Evolutionary conservation across 2,329 filamentous ascomycete genomes (phyloP).

Genomic region (Aphanocladium album): DNA sequence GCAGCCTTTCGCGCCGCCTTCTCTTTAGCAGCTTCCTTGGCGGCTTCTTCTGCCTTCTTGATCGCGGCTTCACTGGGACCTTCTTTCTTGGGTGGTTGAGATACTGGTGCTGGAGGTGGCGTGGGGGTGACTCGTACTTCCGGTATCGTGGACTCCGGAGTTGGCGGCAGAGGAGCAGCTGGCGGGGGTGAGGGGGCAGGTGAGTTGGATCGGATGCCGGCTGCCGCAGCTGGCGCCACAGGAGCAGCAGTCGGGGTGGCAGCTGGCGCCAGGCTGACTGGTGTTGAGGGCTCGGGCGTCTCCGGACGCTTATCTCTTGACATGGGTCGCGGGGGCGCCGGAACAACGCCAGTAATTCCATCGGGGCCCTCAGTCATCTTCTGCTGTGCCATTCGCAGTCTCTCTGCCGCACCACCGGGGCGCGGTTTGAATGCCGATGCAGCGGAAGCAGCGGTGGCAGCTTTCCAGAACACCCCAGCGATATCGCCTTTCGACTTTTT

Average conservation of each 20-base stretch:
- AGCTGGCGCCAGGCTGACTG: slow-evolving; percentile 21
- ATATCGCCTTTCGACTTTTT: slow-evolving; percentile 69
- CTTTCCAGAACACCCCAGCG: slow-evolving; percentile 73
- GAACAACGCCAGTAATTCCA: slow-evolving; percentile 84
- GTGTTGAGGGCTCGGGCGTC: slow-evolving; percentile 18
- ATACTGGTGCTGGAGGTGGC: slow-evolving; percentile 28
- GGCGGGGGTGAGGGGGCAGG: background rate
- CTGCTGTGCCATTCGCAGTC: slow-evolving; percentile 59
- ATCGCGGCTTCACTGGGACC: slow-evolving; percentile 23
- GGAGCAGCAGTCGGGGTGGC: slow-evolving; percentile 17
- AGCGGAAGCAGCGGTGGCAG: slow-evolving; percentile 55
- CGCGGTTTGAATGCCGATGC: slow-evolving; percentile 72
- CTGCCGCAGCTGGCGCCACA: background rate
- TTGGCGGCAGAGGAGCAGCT: background rate
- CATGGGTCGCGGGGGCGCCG: slow-evolving; percentile 58
- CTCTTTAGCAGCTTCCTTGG: too few relatives aligned
- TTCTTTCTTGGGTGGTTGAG: slow-evolving; percentile 34
- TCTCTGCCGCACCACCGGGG: slow-evolving; percentile 79
- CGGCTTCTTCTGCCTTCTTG: slow-evolving; percentile 23
- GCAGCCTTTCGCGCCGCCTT: slow-evolving; percentile 56
- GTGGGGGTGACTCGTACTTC: slow-evolving; percentile 51
- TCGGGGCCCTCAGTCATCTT: slow-evolving; percentile 67
- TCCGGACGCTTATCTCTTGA: slow-evolving; percentile 30
- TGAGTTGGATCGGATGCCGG: slow-evolving; percentile 20
- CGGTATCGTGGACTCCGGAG: slow-evolving; percentile 39